Conservation (phyloP, 2,329 filamentous ascomycete species). For the Phaeophleospora eucalypticola region DNA sequence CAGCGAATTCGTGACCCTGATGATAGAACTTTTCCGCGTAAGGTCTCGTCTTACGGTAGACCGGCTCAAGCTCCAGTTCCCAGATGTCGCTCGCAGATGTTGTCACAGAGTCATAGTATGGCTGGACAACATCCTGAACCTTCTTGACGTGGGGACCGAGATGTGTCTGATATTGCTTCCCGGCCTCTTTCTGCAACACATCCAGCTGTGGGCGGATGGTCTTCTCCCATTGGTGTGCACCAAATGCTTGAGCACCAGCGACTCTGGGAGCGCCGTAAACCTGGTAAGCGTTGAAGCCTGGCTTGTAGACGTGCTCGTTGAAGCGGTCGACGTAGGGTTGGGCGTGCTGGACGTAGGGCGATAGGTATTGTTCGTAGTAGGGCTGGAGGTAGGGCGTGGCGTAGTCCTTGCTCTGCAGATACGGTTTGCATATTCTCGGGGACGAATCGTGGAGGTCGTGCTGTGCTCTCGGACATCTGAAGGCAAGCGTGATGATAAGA, state of each 20-base stretch:
- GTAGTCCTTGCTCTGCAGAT: slow-evolving; percentile 62
- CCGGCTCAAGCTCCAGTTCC: slow-evolving; percentile 67
- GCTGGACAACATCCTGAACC: slow-evolving; percentile 54
- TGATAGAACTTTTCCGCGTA: slow-evolving; percentile 67
- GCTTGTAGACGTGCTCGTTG: slow-evolving; percentile 61
- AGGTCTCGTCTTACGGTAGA: slow-evolving; percentile 69
- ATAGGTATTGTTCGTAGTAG: slow-evolving; percentile 80
- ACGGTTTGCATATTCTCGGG: slow-evolving; percentile 77
- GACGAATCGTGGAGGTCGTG: slow-evolving; percentile 65
- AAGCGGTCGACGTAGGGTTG: slow-evolving; percentile 65
- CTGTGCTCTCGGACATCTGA: slow-evolving; percentile 72
- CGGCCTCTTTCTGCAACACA: slow-evolving; percentile 58
- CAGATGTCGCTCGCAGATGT: slow-evolving; percentile 65
- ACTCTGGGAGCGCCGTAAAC: slow-evolving; percentile 73
- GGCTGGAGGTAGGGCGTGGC: slow-evolving; percentile 73
- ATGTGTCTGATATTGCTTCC: slow-evolving; percentile 63
- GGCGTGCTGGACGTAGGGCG: slow-evolving; percentile 72
- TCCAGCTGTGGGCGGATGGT: slow-evolving; percentile 70
- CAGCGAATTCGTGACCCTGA: slow-evolving; percentile 61
- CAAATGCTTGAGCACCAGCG: slow-evolving; percentile 62
- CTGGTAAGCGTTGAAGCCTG: slow-evolving; percentile 58
- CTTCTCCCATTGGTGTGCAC: slow-evolving; percentile 71
- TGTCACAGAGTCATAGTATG: slow-evolving; percentile 67
- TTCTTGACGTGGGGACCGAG: slow-evolving; percentile 71
- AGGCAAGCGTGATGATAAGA: slow-evolving; percentile 70